phyloP scores from a whole-genome alignment of 768 basidiomycete species.

The Thelephora aurantiotincta region DNA sequence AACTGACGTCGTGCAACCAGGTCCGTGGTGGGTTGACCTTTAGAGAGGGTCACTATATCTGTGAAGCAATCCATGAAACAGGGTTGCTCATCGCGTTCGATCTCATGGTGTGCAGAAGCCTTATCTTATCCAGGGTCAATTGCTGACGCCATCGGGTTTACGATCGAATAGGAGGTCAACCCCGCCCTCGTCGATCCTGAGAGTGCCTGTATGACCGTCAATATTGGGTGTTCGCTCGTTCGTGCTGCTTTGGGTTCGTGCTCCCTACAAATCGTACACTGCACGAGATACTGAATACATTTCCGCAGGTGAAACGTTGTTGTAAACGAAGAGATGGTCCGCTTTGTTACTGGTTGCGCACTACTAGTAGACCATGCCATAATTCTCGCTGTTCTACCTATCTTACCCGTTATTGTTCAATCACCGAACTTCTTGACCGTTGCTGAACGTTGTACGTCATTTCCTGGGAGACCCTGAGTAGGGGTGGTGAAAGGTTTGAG shows the following conservation, averaged over 20 bases:
- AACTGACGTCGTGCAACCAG: slow-evolving; percentile 17
- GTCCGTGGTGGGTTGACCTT: slow-evolving; percentile 94
- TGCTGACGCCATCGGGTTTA: slow-evolving; percentile 2
- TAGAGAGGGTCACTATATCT: slow-evolving; percentile 97
- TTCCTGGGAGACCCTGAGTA: too few relatives aligned
- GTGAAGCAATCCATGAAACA: slow-evolving; percentile 86
- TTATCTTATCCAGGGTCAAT: background rate
- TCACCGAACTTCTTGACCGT: too few relatives aligned
- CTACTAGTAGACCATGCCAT: too few relatives aligned
- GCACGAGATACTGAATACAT: background rate
- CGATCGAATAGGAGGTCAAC: slow-evolving; percentile 69
- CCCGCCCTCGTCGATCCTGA: slow-evolving; percentile 73
- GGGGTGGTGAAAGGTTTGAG: too few relatives aligned
- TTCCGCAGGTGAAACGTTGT: slow-evolving; percentile 6
- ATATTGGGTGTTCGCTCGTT: slow-evolving; percentile 78
- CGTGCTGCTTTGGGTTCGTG: slow-evolving; percentile 66
- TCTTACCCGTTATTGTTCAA: too few relatives aligned
- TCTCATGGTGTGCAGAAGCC: slow-evolving; percentile 52
- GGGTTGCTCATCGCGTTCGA: slow-evolving; percentile 86
- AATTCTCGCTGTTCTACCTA: too few relatives aligned
- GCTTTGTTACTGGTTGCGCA: too few relatives aligned
- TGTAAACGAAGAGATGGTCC: background rate
- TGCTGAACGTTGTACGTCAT: too few relatives aligned
- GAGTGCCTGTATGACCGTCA: slow-evolving; percentile 77
- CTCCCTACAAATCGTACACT: background rate